Conservation (phyloP, 805 yeast genomes). For the Schwanniomyces vanrijiae region DNA sequence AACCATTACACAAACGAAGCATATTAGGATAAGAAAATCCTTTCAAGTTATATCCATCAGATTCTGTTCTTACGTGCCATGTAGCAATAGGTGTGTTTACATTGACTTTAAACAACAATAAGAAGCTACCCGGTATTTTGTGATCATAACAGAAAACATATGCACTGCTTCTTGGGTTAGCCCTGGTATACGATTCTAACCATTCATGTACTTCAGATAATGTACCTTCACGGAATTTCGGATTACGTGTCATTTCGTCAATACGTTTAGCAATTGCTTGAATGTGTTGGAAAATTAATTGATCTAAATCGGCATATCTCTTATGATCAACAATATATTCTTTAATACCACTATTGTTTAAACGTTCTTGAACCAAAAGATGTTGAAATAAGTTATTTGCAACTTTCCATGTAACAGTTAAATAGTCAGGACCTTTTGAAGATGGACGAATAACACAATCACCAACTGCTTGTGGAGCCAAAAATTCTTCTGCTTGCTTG, state of each 20-base stretch:
- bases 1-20: constrained; percentile 87
- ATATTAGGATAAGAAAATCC: constrained; percentile 88
- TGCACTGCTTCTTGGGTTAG: constrained; percentile 85
- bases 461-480: constrained; percentile 88
- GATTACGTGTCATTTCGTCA: constrained; percentile 80
- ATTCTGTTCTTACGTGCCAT: constrained; percentile 90
- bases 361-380: constrained; percentile 77
- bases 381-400: constrained; percentile 91
- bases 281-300: constrained; percentile 82
- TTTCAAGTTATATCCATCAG: constrained; percentile 79
- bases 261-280: constrained; percentile 81
- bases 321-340: constrained; percentile 65
- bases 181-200: constrained; percentile 85
- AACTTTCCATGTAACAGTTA: constrained; percentile 96
- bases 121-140: constrained; percentile 92
- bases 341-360: constrained; percentile 57
- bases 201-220: constrained; percentile 79
- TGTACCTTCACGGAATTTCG: constrained; percentile 84
- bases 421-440: constrained; percentile 81
- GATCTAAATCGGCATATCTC: constrained; percentile 86
- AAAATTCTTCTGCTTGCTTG: constrained; percentile 87
- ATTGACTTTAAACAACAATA: constrained; percentile 80
- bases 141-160: constrained; percentile 91
- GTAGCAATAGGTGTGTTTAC: constrained; percentile 66
- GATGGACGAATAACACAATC: constrained; percentile 94